Percentiles rank a stretch among this genome's conserved stretches.
Conservation (phyloP, 768 basidiomycete genomes). For the Lactifluus hygrophoroides region DNA sequence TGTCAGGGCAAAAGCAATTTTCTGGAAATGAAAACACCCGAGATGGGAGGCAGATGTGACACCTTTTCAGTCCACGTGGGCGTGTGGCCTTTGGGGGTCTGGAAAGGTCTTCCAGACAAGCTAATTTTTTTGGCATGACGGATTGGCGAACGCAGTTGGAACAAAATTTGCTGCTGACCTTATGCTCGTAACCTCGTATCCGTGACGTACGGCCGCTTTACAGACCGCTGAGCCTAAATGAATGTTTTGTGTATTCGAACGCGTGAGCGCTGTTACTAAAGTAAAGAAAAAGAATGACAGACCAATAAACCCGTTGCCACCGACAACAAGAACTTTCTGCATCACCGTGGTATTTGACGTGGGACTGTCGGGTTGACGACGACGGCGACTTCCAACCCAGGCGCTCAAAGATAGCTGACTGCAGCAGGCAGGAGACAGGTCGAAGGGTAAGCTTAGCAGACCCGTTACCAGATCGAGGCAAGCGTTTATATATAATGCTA, state of each 20-base stretch:
- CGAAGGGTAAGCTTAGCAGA: too few relatives aligned
- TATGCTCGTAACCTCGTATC: conserved; percentile 83
- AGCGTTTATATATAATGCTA: too few relatives aligned
- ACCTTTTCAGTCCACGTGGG: conserved; percentile 83
- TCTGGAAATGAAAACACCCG: neutral
- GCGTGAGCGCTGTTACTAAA: neutral
- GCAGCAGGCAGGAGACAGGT: too few relatives aligned
- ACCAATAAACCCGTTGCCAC: conserved; percentile 99
- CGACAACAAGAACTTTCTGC: conserved; percentile 79
- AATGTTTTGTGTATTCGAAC: neutral
- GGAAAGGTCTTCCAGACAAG: conserved; percentile 79
- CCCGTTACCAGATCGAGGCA: neutral
- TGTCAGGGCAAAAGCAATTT: conserved; percentile 3
- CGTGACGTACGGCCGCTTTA: conserved; percentile 73
- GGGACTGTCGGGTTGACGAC: neutral
- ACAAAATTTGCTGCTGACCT: conserved; percentile 44
- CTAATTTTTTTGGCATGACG: conserved; percentile 31
- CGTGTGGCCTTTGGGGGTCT: conserved; percentile 80
- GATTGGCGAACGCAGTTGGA: neutral
- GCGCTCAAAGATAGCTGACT: neutral
- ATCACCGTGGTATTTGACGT: conserved; percentile 7
- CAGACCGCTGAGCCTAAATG: conserved; percentile 84
- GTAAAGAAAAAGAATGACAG: neutral
- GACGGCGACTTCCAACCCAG: neutral
- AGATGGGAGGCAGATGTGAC: conserved; percentile 13